Conservation (phyloP, 352 stramenopile species). For the Pythium apleroticum region DNA sequence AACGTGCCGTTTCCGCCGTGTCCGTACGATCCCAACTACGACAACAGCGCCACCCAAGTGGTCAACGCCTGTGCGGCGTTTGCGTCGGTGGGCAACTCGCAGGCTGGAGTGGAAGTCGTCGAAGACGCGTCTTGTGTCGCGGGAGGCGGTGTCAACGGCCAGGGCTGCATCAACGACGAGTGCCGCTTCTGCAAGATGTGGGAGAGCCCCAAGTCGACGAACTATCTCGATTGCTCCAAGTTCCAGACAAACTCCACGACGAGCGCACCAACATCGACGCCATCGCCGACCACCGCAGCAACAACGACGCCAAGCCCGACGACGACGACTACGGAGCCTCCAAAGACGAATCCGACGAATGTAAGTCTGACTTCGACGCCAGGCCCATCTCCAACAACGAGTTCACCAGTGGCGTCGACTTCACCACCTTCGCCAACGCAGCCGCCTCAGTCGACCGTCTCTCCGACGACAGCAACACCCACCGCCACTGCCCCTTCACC, state of each 20-base stretch:
- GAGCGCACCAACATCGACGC: not conserved
- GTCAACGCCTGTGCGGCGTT: constrained; percentile 3
- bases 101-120: constrained; percentile 16
- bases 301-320: not conserved
- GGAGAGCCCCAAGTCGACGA: constrained; percentile 15
- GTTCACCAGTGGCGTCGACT: not conserved
- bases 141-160: constrained; percentile 15
- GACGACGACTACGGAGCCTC: not conserved
- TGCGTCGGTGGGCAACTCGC: constrained; percentile 9
- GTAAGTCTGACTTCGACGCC: not conserved
- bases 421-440: not conserved
- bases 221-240: constrained; percentile 13
- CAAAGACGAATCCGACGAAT: not conserved
- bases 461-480: not conserved
- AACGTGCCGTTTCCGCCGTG: constrained; percentile 31
- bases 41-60: not conserved
- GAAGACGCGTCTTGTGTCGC: constrained; percentile 13
- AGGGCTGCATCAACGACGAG: constrained; percentile 28
- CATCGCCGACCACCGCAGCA: not conserved
- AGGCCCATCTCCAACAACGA: not conserved
- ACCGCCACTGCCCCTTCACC: not conserved
- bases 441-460: not conserved
- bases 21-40: constrained; percentile 32
- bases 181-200: constrained; percentile 26
- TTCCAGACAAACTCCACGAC: not conserved